Evolutionary conservation across 2,329 filamentous ascomycete species (phyloP), one percentile per base, ranked within the genome.

Genomic region (Alternaria infectoria): DNA sequence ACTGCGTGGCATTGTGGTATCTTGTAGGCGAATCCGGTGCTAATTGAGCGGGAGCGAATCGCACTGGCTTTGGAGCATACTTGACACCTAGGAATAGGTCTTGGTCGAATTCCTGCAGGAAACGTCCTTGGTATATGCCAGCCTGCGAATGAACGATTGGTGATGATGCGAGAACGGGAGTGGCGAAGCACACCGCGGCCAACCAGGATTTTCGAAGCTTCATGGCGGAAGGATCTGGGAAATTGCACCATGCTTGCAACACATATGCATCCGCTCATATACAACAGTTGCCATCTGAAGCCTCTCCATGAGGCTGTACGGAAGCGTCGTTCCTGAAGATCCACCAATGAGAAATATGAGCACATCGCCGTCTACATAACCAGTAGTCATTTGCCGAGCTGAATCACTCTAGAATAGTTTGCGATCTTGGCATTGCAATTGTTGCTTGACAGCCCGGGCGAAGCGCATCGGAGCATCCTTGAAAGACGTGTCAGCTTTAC

Each of bases 61-160:
- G 71, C 13, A 69, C 61, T 12, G 74, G 74, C 21, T 74, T 70
- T 4, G 66, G 69, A 6, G 75, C 74, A 66, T 70, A 78, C 13
- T 76, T 76, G 28, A 78, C 65, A 4, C 75, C 75, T 6, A 78
- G 64, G 15, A 69, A 78, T 3, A 78, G 10, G 47, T 77, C 74
- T 56, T 78, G 75, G 21, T 72, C 58, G 15, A 76, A 78, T 8
- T 70, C 66, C 2, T 69, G 63, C 2, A 77, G 66, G 50, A 75
- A 60, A 8, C 73, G 69, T 12, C 75, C 75, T 30, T 74, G 65
- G 26, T 75, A 77, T 12, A 68, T 67, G 3, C 75, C 74, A 15
- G 73, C 69, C 44, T 70, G 57, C 4, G 72, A 75, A 23, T 70
- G 69, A 7, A 69, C 67, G n/a, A 69, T 30, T 5, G 71, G 68